phyloP scores from a whole-genome alignment of 2,329 filamentous ascomycete species.

The Penicillium sp. region DNA sequence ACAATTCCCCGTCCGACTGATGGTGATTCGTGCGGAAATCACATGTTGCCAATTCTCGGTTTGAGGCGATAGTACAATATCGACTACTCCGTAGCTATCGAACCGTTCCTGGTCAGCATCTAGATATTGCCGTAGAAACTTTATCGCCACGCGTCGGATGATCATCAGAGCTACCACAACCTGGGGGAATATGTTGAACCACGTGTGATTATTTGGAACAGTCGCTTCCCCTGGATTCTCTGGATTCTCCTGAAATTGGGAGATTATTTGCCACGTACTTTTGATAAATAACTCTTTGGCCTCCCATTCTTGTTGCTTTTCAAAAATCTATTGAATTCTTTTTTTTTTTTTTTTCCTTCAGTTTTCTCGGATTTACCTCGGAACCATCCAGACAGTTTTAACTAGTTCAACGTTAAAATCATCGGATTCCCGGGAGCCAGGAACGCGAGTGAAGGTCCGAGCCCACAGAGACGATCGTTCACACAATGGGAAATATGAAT shows the following conservation, averaged over 20 bases:
- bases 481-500: conserved; percentile 3
- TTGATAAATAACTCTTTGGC: not conserved
- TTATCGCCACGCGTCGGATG: conserved; percentile 9
- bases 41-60: conserved; percentile 3
- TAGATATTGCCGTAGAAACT: not conserved
- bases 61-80: not conserved
- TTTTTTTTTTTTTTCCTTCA: not conserved
- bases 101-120: not conserved
- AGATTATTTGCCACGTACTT: conserved; percentile 5
- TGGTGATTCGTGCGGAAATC: not conserved
- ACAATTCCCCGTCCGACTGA: not conserved
- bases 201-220: not conserved
- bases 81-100: not conserved
- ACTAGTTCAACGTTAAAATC: not conserved
- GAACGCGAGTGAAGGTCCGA: conserved; percentile 14
- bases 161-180: not conserved
- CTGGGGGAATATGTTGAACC: not conserved
- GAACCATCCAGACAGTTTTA: not conserved
- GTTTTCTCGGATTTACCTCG: not conserved
- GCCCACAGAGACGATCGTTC: conserved; percentile 6
- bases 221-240: too few relatives aligned
- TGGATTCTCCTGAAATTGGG: not conserved
- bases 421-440: conserved; percentile 7
- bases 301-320: not conserved
- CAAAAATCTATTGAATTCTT: not conserved